Evolutionary conservation across 164 flowering plant genomes (phyloP).

Genomic region (Stephania cephalantha): DNA sequence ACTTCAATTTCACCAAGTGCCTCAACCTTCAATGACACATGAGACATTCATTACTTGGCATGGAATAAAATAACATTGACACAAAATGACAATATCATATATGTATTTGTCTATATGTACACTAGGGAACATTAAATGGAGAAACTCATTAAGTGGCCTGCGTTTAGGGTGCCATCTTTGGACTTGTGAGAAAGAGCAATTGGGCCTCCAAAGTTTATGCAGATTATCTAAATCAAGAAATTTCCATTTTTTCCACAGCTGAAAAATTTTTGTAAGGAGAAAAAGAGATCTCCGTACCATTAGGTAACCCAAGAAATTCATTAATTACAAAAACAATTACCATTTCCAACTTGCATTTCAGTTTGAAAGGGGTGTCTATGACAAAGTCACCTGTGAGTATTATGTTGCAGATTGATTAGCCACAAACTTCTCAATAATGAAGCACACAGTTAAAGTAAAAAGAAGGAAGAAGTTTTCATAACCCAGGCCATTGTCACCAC

Average conservation of each 20-base stretch:
- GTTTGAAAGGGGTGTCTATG: slow-evolving; percentile 74
- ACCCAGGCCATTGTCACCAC: neutral
- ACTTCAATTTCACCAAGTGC: slow-evolving; percentile 86
- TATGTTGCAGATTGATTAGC: slow-evolving; percentile 6
- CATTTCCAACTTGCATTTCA: slow-evolving; percentile 83
- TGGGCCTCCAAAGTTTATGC: neutral
- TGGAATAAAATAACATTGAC: neutral
- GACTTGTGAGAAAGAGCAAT: neutral
- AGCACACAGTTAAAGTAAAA: neutral
- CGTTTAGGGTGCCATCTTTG: neutral
- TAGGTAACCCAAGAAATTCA: neutral
- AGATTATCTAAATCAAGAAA: neutral
- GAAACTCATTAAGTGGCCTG: neutral
- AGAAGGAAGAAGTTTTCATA: neutral
- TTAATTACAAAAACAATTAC: slow-evolving; percentile 24
- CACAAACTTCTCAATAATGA: neutral
- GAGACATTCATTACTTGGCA: neutral
- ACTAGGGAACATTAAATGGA: neutral
- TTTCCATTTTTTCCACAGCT: neutral
- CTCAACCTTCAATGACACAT: slow-evolving; percentile 57
- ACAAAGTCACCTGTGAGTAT: slow-evolving; percentile 70
- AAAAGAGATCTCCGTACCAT: neutral
- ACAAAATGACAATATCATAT: neutral
- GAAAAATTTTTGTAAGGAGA: neutral
- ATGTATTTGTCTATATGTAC: neutral